Conservation (phyloP, 345 rosid species). For the Corchorus capsularis region DNA sequence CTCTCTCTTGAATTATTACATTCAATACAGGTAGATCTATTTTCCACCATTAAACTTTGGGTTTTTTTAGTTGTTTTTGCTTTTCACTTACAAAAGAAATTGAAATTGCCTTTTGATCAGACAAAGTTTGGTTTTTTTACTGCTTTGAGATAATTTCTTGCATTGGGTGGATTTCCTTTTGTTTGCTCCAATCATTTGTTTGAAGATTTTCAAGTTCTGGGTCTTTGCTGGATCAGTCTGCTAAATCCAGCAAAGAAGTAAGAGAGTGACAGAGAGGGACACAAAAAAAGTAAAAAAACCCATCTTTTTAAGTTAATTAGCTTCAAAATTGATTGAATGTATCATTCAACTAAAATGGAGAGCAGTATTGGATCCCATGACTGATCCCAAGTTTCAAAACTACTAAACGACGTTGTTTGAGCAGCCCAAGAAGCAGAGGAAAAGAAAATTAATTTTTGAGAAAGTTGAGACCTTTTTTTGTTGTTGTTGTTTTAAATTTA, state of each 20-base stretch:
- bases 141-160: background rate
- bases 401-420: background rate
- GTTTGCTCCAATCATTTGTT: slow-evolving; percentile 7
- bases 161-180: background rate
- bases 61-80: background rate
- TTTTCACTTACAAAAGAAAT: background rate
- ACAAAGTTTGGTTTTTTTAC: background rate
- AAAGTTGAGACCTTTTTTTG: background rate
- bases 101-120: background rate
- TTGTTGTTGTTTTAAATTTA: background rate
- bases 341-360: background rate
- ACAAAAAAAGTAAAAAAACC: background rate
- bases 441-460: background rate
- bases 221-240: background rate
- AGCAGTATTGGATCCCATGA: slow-evolving; percentile 16
- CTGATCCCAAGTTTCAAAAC: slow-evolving; percentile 1
- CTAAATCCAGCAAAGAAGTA: background rate
- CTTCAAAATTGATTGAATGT: background rate
- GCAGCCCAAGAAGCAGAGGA: slow-evolving; percentile 2
- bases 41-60: background rate
- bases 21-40: slow-evolving; percentile 10
- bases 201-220: slow-evolving; percentile 13
- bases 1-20: background rate
- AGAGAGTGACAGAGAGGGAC: background rate
- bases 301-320: background rate